These are phyloP conservation scores for Karstenula rhodostoma DNA, from an alignment of 2,329 filamentous ascomycete genomes.

Conservation along the genomic window DNA sequence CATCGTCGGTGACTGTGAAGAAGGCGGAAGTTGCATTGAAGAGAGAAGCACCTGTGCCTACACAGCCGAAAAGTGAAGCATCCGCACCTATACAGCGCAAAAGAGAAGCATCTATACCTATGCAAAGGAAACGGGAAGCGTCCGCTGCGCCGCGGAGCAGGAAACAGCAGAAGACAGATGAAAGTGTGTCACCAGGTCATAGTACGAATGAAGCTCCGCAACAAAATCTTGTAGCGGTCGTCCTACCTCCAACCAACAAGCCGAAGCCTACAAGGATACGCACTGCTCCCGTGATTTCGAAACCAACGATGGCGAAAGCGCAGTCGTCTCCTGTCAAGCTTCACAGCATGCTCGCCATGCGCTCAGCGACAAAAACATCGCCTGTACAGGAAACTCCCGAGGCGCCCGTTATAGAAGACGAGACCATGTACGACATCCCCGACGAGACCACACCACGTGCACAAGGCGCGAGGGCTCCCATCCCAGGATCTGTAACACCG, in stretches of 20 bases:
- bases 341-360: slow-evolving; percentile 41
- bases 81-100: slow-evolving; percentile 29
- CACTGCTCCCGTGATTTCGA: slow-evolving; percentile 29
- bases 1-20: slow-evolving; percentile 25
- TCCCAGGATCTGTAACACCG: slow-evolving; percentile 45
- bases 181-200: slow-evolving; percentile 27
- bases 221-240: neutral
- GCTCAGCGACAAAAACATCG: slow-evolving; percentile 26
- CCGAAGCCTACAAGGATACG: slow-evolving; percentile 37
- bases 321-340: slow-evolving; percentile 46
- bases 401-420: slow-evolving; percentile 32
- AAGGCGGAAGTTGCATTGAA: slow-evolving; percentile 6
- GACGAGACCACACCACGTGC: slow-evolving; percentile 32
- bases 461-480: slow-evolving; percentile 19
- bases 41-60: slow-evolving; percentile 19
- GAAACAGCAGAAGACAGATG: slow-evolving; percentile 39
- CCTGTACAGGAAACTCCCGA: slow-evolving; percentile 24
- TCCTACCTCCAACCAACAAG: slow-evolving; percentile 28
- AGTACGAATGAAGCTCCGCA: slow-evolving; percentile 1
- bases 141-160: slow-evolving; percentile 29
- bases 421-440: slow-evolving; percentile 48
- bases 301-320: slow-evolving; percentile 32
- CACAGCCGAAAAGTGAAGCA: slow-evolving; percentile 16
- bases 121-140: slow-evolving; percentile 17
- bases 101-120: slow-evolving; percentile 12